Percentiles rank a stretch among this genome's conserved stretches.
Evolutionary conservation across 805 yeast genomes (phyloP).

Genomic region (Cyberlindnera japonica): DNA sequence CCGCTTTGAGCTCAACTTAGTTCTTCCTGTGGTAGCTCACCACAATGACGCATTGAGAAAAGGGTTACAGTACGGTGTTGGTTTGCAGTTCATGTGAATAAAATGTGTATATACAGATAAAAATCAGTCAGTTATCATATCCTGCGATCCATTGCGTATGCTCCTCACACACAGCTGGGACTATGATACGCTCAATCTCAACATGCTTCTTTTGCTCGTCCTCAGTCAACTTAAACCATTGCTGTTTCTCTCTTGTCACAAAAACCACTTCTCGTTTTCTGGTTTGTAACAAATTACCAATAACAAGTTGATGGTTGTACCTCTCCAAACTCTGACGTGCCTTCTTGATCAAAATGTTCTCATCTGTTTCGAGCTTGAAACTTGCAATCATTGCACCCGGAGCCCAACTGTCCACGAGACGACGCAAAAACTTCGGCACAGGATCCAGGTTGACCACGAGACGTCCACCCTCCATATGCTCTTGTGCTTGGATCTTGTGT

Average conservation of each 20-base stretch:
- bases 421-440: constrained; percentile 87
- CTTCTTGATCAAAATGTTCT: constrained; percentile 62
- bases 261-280: constrained; percentile 86
- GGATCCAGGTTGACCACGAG: constrained; percentile 86
- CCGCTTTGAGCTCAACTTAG: constrained; percentile 61
- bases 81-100: constrained; percentile 49
- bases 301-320: constrained; percentile 90
- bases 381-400: constrained; percentile 92
- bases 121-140: constrained; percentile 4
- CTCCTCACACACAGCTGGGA: constrained; percentile 66
- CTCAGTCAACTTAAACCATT: constrained; percentile 51
- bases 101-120: neutral
- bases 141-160: constrained; percentile 61
- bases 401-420: constrained; percentile 92
- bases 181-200: constrained; percentile 76
- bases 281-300: constrained; percentile 87
- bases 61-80: constrained; percentile 67
- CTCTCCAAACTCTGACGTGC: constrained; percentile 75
- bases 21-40: constrained; percentile 54
- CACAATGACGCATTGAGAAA: constrained; percentile 49
- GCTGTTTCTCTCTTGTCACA: constrained; percentile 45
- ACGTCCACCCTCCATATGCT: constrained; percentile 55
- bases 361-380: constrained; percentile 91
- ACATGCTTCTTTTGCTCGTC: constrained; percentile 37
- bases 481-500: constrained; percentile 89